Conservation (phyloP, 257 asterid genomes). For the Solanum phureja region DNA sequence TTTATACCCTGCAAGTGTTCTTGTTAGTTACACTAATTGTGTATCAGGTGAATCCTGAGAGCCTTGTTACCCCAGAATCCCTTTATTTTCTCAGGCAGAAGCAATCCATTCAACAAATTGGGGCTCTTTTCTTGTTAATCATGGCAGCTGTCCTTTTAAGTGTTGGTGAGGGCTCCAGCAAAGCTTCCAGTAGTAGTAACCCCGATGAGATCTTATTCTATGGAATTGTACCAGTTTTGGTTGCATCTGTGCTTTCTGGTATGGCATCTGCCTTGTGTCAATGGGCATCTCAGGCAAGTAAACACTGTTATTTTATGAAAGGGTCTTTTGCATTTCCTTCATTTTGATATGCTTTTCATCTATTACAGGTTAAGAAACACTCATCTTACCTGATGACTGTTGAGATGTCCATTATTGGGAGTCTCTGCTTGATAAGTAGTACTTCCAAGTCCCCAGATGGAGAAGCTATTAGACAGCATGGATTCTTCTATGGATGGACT, state of each 20-base stretch:
- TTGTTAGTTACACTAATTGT: neutral
- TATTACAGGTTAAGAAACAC: slow-evolving; percentile 72
- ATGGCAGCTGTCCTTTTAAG: slow-evolving; percentile 84
- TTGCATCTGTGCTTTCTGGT: slow-evolving; percentile 95
- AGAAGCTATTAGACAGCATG: slow-evolving; percentile 54
- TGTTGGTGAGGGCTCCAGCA: slow-evolving; percentile 90
- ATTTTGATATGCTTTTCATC: slow-evolving; percentile 2
- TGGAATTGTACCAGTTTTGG: slow-evolving; percentile 81
- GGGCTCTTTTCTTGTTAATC: slow-evolving; percentile 86
- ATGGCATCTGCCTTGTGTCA: slow-evolving; percentile 96
- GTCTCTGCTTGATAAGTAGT: slow-evolving; percentile 80
- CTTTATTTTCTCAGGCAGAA: slow-evolving; percentile 48
- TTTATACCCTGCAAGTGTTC: neutral
- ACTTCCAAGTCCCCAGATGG: slow-evolving; percentile 92
- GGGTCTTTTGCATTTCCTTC: neutral
- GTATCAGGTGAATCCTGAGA: neutral
- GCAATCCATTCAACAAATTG: slow-evolving; percentile 85
- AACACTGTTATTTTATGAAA: slow-evolving; percentile 2
- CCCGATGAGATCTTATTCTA: slow-evolving; percentile 66
- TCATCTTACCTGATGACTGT: slow-evolving; percentile 90
- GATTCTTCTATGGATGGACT: slow-evolving; percentile 93
- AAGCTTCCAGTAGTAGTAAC: slow-evolving; percentile 42
- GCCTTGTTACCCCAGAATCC: neutral
- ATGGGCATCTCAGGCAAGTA: slow-evolving; percentile 93
- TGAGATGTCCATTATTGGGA: slow-evolving; percentile 96